Percentiles rank a stretch among this genome's conserved stretches.
Conservation (phyloP, 495 filamentous ascomycete species). For the Darksidea phi region DNA sequence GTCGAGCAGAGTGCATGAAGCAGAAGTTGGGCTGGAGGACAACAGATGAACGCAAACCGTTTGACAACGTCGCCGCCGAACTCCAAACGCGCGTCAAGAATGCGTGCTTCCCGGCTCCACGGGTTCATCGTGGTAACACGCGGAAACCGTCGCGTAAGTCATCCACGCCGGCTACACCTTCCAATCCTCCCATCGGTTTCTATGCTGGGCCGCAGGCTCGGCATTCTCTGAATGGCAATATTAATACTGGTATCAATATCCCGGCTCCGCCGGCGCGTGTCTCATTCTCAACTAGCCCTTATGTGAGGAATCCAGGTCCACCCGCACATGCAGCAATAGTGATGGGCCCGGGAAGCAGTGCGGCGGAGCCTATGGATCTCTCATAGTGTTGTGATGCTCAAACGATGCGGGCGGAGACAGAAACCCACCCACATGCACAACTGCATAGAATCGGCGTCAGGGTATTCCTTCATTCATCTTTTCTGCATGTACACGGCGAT, state of each 20-base stretch:
- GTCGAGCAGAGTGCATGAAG: slow-evolving; percentile 33
- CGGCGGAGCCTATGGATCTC: background rate
- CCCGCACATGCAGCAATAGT: background rate
- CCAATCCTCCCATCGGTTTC: slow-evolving; percentile 4
- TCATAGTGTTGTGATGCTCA: background rate
- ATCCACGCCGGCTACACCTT: background rate
- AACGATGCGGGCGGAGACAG: too few species aligned
- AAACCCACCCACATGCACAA: background rate
- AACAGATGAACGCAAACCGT: slow-evolving; percentile 19
- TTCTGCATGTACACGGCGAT: too few species aligned
- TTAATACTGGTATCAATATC: background rate
- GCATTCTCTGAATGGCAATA: background rate
- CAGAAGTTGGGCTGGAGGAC: slow-evolving; percentile 27
- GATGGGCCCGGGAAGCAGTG: background rate
- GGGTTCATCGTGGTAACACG: background rate
- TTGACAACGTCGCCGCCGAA: slow-evolving; percentile 25
- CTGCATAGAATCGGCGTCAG: background rate
- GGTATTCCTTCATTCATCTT: too few species aligned
- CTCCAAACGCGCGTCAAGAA: slow-evolving; percentile 30
- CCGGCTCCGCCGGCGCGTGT: background rate
- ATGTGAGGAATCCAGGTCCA: background rate
- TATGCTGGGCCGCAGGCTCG: background rate
- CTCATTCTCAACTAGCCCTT: too few species aligned
- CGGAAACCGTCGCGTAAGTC: background rate
- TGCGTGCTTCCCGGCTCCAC: slow-evolving; percentile 18